These are phyloP conservation scores for Pichia gijzeniarum DNA, from an alignment of 805 yeast genomes.

Conservation along the genomic window DNA sequence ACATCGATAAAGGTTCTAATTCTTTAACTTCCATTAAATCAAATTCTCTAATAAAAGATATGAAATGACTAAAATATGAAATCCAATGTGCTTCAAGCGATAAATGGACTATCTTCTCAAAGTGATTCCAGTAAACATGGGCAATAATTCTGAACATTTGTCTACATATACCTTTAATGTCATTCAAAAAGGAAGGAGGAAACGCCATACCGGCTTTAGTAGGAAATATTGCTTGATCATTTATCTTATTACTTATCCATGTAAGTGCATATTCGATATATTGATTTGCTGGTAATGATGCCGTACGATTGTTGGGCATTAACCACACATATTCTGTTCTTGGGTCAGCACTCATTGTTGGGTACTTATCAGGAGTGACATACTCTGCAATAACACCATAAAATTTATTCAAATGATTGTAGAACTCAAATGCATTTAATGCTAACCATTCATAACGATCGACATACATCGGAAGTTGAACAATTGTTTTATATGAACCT, in stretches of 20 bases:
- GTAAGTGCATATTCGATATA: constrained; percentile 88
- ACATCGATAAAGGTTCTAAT: constrained; percentile 65
- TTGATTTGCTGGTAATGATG: constrained; percentile 85
- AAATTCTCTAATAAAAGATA: constrained; percentile 81
- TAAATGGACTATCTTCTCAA: constrained; percentile 86
- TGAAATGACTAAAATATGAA: constrained; percentile 90
- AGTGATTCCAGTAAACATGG: constrained; percentile 89
- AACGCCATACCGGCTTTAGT: constrained; percentile 86
- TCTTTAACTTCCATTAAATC: constrained; percentile 74
- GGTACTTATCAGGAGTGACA: constrained; percentile 82
- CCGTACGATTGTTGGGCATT: constrained; percentile 60
- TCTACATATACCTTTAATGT: constrained; percentile 77
- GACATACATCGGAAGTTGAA: constrained; percentile 89
- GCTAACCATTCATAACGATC: constrained; percentile 96
- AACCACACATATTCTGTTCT: constrained; percentile 88
- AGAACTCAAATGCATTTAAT: constrained; percentile 82
- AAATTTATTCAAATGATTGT: constrained; percentile 77
- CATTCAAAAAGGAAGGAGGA: constrained; percentile 77
- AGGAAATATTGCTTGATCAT: constrained; percentile 87
- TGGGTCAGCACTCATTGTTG: constrained; percentile 95
- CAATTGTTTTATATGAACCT: constrained; percentile 94
- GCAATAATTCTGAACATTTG: constrained; percentile 97
- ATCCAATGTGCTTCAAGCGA: constrained; percentile 97
- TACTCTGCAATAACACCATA: constrained; percentile 88
- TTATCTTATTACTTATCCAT: constrained; percentile 83